These are phyloP conservation scores for Salix suchowensis DNA, from an alignment of 345 rosid species.

Conservation along the genomic window DNA sequence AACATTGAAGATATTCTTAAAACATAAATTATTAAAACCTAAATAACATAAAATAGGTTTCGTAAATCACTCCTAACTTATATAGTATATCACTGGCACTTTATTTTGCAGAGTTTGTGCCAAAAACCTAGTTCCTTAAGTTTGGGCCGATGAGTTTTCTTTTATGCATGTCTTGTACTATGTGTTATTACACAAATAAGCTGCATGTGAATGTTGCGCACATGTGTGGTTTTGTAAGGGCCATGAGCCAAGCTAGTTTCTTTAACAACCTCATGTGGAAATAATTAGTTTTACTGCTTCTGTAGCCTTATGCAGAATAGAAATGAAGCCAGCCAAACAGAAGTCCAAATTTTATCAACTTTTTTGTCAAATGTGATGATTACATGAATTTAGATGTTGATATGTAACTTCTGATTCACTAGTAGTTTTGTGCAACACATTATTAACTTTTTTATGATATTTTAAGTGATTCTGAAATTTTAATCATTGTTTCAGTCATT, in stretches of 20 bases:
- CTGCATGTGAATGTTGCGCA: not conserved
- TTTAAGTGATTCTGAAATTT: not conserved
- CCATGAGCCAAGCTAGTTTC: not conserved
- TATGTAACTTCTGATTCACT: not conserved
- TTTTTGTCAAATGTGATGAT: not conserved
- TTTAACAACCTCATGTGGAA: not conserved
- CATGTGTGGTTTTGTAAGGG: not conserved
- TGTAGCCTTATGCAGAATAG: not conserved
- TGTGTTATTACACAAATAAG: not conserved
- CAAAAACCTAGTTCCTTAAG: not conserved
- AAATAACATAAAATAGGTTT: no score
- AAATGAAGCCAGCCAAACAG: not conserved
- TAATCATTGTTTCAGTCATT: slow-evolving; percentile 45
- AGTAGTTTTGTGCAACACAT: not conserved
- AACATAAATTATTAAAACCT: no score
- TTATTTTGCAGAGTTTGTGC: no score
- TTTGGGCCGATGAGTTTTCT: not conserved
- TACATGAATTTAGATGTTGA: not conserved
- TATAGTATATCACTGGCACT: no score
- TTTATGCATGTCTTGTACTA: not conserved
- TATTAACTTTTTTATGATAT: not conserved
- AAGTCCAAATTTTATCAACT: not conserved
- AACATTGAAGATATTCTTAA: no score
- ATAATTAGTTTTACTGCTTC: not conserved
- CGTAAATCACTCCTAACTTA: no score